These are phyloP conservation scores for Leccinum disarticulatum DNA, from an alignment of 768 basidiomycete species.

Conservation along the genomic window DNA sequence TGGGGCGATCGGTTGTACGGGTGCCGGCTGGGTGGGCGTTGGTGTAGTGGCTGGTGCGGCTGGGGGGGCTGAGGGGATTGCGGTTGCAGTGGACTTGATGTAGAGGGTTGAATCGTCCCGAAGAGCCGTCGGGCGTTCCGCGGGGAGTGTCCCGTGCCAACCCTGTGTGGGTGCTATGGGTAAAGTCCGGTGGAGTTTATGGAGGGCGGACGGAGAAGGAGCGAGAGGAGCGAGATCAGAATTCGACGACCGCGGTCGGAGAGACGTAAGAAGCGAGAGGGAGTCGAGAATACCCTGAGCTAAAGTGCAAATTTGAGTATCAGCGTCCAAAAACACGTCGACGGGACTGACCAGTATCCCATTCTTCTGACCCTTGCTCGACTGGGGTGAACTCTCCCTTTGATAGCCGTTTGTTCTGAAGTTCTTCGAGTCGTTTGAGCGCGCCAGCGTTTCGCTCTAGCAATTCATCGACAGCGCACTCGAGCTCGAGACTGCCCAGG, in stretches of 20 bases:
- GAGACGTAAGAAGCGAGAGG: slow-evolving; percentile 61
- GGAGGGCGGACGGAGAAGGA: slow-evolving; percentile 65
- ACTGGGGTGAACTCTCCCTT: slow-evolving; percentile 46
- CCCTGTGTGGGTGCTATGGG: slow-evolving; percentile 58
- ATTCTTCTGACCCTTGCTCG: slow-evolving; percentile 75
- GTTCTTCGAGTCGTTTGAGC: slow-evolving; percentile 58
- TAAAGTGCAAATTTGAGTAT: slow-evolving; percentile 32
- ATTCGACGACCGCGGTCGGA: slow-evolving; percentile 61
- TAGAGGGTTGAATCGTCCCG: slow-evolving; percentile 76
- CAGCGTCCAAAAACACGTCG: slow-evolving; percentile 5
- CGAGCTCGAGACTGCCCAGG: slow-evolving; percentile 61
- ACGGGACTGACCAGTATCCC: slow-evolving; percentile 65
- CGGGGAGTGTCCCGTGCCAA: slow-evolving; percentile 74
- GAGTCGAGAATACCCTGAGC: slow-evolving; percentile 75
- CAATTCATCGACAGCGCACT: slow-evolving; percentile 67
- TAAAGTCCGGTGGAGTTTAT: slow-evolving; percentile 68
- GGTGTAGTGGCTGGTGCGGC: slow-evolving; percentile 37
- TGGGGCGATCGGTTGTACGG: slow-evolving; percentile 23
- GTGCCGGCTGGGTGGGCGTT: slow-evolving; percentile 26
- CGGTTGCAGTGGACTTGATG: slow-evolving; percentile 47
- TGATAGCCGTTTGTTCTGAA: slow-evolving; percentile 59
- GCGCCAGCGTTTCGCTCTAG: slow-evolving; percentile 66
- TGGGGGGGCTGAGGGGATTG: slow-evolving; percentile 33
- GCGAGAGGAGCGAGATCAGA: slow-evolving; percentile 47
- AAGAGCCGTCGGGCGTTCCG: slow-evolving; percentile 56